phyloP scores from a whole-genome alignment of 2,329 filamentous ascomycete genomes.

The Ophiostoma australiae region DNA sequence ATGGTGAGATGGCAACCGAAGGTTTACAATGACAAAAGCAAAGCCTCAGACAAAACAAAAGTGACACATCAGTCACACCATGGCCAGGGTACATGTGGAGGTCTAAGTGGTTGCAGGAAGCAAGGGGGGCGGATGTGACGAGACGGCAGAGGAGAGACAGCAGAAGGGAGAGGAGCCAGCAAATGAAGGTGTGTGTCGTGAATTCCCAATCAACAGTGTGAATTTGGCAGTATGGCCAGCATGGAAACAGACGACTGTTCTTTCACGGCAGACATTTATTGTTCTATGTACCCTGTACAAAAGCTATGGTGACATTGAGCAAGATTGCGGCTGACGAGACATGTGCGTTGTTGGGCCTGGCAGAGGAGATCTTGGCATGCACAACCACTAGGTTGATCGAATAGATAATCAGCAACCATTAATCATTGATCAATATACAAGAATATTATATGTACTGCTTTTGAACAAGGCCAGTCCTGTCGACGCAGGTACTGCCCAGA shows the following conservation, averaged over 20 bases:
- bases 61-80: conserved; percentile 7
- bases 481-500: conserved; percentile 7
- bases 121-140: not conserved
- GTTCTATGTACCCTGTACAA: not conserved
- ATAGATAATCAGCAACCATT: not conserved
- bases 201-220: not conserved
- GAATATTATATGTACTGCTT: not conserved
- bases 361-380: not conserved
- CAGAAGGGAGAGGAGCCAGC: not conserved
- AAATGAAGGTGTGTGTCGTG: not conserved
- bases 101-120: conserved; percentile 15
- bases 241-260: not conserved
- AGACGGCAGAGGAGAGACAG: not conserved
- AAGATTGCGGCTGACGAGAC: not conserved
- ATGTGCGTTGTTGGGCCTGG: conserved; percentile 10
- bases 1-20: not conserved
- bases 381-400: not conserved
- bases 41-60: not conserved
- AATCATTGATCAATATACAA: not conserved
- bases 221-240: not conserved
- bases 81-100: not conserved
- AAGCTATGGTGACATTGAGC: not conserved
- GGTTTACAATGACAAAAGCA: not conserved
- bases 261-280: not conserved
- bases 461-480: no score